Evolutionary conservation across 805 yeast species (phyloP).

Genomic region (Saccharomycopsis sp.): DNA sequence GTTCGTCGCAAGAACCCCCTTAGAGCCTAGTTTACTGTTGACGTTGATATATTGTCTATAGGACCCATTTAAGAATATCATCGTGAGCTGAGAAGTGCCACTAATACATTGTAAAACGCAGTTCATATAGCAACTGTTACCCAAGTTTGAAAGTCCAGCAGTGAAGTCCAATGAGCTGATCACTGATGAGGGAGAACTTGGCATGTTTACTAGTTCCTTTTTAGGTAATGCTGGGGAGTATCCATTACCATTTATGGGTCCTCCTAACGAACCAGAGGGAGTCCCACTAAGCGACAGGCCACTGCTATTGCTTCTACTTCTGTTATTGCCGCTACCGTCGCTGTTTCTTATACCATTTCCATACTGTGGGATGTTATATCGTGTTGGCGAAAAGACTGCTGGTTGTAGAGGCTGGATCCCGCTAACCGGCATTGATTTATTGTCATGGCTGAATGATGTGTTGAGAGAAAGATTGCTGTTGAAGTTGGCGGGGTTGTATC

Average conservation of each 20-base stretch:
- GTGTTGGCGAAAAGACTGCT: constrained; percentile 3
- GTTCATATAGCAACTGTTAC: constrained; percentile 92
- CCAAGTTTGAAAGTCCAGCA: constrained; percentile 74
- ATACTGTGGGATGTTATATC: not conserved
- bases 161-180: constrained; percentile 33
- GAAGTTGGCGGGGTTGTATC: not conserved
- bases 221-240: not conserved
- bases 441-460: no score
- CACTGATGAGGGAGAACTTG: not conserved
- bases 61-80: constrained; percentile 52
- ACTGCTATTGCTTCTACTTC: not conserved
- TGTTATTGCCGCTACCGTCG: not conserved
- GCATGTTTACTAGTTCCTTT: constrained; percentile 5
- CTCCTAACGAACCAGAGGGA: not conserved
- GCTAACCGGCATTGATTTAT: not conserved
- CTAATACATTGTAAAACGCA: constrained; percentile 80
- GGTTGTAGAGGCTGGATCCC: constrained; percentile 6
- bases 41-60: constrained; percentile 66
- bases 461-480: not conserved
- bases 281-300: not conserved
- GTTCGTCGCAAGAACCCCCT: constrained; percentile 66
- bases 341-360: not conserved
- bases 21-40: constrained; percentile 68
- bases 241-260: no score
- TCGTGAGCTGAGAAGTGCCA: constrained; percentile 61